These are phyloP conservation scores for Thuja plicata DNA, from an alignment of 83 land plant genomes.

Conservation along the genomic window DNA sequence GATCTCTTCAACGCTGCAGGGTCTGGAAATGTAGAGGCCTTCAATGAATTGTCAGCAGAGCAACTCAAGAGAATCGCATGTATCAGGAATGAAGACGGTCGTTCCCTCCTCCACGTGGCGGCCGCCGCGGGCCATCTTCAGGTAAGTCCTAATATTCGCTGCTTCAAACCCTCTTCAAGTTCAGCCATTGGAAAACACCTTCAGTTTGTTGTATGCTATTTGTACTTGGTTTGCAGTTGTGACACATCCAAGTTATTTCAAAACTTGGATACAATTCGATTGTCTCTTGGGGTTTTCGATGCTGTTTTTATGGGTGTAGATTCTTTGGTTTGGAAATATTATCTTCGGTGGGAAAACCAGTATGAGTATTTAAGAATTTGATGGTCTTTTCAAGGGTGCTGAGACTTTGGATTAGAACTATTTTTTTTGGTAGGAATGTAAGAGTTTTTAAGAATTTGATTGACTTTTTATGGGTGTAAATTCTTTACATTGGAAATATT, in stretches of 20 bases:
- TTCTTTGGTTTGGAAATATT: no score
- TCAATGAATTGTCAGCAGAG: slow-evolving; percentile 28
- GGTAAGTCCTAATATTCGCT: slow-evolving; percentile 15
- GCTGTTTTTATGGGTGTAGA: neutral
- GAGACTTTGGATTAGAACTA: neutral
- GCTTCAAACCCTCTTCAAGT: neutral
- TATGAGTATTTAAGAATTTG: neutral
- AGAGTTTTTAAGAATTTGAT: neutral
- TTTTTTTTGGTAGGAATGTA: neutral
- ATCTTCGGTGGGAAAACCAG: no score
- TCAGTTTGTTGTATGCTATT: neutral
- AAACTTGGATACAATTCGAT: neutral
- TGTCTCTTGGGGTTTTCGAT: slow-evolving; percentile 4
- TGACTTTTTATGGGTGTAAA: no score
- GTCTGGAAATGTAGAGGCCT: slow-evolving; percentile 35
- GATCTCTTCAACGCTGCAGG: slow-evolving; percentile 65
- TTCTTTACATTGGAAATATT: no score
- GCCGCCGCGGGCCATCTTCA: slow-evolving; percentile 41
- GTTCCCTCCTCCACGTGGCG: slow-evolving; percentile 78
- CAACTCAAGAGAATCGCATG: slow-evolving; percentile 22
- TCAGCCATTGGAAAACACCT: neutral
- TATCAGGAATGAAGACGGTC: slow-evolving; percentile 59
- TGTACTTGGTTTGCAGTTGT: neutral
- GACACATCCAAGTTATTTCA: neutral
- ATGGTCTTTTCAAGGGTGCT: neutral